Conservation (phyloP, 129 eudicot species). For the Daucus carota region DH1_v3.0 NC_030386.2:7472501-7473000, state of each 20-base stretch:
- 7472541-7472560: background rate
- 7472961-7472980: slow-evolving; percentile 73
- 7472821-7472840: background rate
- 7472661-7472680: background rate
- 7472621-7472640: background rate
- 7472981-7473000: slow-evolving; percentile 66
- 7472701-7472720: background rate
- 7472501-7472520: slow-evolving; percentile 10
- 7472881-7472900: slow-evolving; percentile 58
- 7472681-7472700: no score
- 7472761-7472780: background rate
- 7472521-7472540: background rate
- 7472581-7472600: no score
- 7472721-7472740: background rate
- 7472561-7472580: slow-evolving; percentile 31
- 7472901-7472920: slow-evolving; percentile 94
- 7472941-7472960: slow-evolving; percentile 97
- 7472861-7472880: slow-evolving; percentile 5
- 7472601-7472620: background rate
- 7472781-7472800: background rate
- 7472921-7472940: slow-evolving; percentile 81
- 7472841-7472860: background rate
- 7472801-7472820: background rate
- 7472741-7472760: background rate
- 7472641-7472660: no score